Base-by-base conservation (phyloP, 768 basidiomycete genomes). In the Mycena leptocephala region DNA sequence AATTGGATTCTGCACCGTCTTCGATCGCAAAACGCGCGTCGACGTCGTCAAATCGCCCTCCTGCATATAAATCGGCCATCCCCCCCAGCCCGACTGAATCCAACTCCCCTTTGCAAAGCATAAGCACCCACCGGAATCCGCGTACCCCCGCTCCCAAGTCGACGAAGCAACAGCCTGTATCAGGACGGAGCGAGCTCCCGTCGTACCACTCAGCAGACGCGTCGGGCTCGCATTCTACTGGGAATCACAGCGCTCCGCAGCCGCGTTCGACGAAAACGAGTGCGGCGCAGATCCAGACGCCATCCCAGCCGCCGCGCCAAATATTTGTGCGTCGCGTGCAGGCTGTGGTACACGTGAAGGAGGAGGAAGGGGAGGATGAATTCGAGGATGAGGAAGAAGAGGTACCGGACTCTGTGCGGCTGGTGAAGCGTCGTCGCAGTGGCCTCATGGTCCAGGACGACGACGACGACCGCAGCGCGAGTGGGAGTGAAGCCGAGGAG, bases 1-100 rank as follows among this genome's bases (percentile, higher is more conserved):
- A 82, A 81, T 70, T 32, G 75, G 77, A 78, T 79, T 77, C 73
- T 28, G 83, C 84, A 8, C 78, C 83, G 0, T 80, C 85, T 26
- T 83, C 84, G 28, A 75, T 84, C 33, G 80, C 77, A 7, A 84
- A 83, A 76, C 79, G 72, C 74, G 79, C 70, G 55, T 84, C 74
- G 41, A 81, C 80, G 33, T 82, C 81, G 66, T 85, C 79, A 48
- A 85, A 83, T 63, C 79, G 79, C 70, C 85, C 81, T 51, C 82
- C 79, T 56, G 82, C 72, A 71, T 85, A 85, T 64, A 85, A 78
- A 69, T 80, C 79, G 16, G 79, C 81, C 13, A 75, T 66, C 33
- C 84, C 74, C 46, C 76, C 72, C 22, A 84, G 81, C 72, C 83
- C 82, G 26, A 76, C 77, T 28, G 82, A 82, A 22, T 75, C 79